phyloP scores from a whole-genome alignment of 768 basidiomycete genomes.

The Boletus barrowsii region DNA sequence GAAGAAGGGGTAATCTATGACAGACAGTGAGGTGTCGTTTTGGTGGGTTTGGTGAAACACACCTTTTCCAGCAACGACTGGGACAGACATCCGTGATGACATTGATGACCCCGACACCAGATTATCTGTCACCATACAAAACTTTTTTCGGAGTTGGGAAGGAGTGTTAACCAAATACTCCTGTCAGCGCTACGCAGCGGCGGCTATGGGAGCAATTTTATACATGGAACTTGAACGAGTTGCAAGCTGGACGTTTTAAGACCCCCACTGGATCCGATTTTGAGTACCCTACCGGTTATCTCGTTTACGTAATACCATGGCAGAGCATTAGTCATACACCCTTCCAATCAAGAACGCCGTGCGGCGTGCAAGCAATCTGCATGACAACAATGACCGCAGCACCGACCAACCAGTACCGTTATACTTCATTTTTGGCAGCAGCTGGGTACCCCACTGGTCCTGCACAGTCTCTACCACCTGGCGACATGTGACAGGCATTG shows the following conservation, averaged over 20 bases:
- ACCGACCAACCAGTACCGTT: too few relatives aligned
- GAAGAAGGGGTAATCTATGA: background rate
- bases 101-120: background rate
- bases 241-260: background rate
- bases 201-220: background rate
- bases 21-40: background rate
- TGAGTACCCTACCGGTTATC: conserved; percentile 20
- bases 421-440: too few relatives aligned
- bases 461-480: too few relatives aligned
- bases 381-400: too few relatives aligned
- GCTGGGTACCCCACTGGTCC: too few relatives aligned
- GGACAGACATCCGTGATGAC: background rate
- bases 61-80: background rate
- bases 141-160: background rate
- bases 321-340: too few relatives aligned
- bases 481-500: too few relatives aligned
- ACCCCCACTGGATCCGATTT: too few relatives aligned
- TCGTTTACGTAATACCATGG: conserved; percentile 5
- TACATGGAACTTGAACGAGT: background rate
- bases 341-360: too few relatives aligned
- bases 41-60: background rate
- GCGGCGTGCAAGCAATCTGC: too few relatives aligned
- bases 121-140: too few relatives aligned
- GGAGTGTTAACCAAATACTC: background rate
- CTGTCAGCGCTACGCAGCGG: background rate